These are phyloP conservation scores for Paxillus rubicundulus DNA, from an alignment of 768 basidiomycete species.

Conservation along the genomic window DNA sequence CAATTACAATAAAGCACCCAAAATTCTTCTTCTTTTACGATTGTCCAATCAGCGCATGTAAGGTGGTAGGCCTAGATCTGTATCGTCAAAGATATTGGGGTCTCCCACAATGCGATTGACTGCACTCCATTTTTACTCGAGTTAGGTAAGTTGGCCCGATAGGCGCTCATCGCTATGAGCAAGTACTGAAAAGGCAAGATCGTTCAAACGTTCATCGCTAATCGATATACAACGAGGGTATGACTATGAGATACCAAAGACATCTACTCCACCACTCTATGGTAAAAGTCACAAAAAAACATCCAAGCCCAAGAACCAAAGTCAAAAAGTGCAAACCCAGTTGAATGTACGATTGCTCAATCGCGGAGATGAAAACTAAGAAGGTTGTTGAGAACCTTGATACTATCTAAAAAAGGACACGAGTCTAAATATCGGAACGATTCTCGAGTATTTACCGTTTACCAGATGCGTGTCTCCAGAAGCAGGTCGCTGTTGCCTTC, in stretches of 20 bases:
- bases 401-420: neutral
- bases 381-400: conserved; percentile 26
- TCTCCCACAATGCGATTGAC: neutral
- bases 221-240: conserved; percentile 2
- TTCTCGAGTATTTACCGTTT: conserved; percentile 23
- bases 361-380: neutral
- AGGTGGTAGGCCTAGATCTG: neutral
- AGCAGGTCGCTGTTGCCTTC: conserved; percentile 83
- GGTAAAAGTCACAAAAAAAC: neutral
- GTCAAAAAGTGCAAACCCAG: conserved; percentile 9
- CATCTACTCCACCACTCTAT: neutral
- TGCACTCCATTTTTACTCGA: conserved; percentile 48
- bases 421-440: neutral
- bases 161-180: too few relatives aligned
- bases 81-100: conserved; percentile 35
- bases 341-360: conserved; percentile 14
- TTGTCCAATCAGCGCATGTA: neutral
- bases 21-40: neutral
- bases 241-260: neutral
- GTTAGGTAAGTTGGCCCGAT: conserved; percentile 61
- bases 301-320: neutral
- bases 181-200: too few relatives aligned
- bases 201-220: conserved; percentile 1
- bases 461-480: conserved; percentile 88
- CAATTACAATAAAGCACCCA: neutral